phyloP scores from a whole-genome alignment of 257 asterid species.

The Rauvolfia tetraphylla region DNA sequence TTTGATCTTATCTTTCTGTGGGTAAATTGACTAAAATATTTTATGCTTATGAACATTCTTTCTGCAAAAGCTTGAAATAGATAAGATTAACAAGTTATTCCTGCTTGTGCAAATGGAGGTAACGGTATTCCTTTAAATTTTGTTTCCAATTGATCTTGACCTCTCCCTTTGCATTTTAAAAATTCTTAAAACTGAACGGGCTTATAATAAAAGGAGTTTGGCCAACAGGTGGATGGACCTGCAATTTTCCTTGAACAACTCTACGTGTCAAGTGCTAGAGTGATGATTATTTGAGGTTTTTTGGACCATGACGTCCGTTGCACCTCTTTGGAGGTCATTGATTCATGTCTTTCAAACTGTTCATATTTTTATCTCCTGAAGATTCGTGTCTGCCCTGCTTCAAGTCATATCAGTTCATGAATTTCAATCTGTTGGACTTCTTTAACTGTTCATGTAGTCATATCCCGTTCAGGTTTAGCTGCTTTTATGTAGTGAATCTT shows the following conservation, averaged over 20 bases:
- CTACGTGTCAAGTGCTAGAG: neutral
- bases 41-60: neutral
- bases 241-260: neutral
- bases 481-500: too few relatives aligned
- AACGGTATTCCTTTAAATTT: neutral
- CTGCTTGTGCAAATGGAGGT: neutral
- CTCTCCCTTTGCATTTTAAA: neutral
- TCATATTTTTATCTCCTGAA: neutral
- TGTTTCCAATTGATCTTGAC: neutral
- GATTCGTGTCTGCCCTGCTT: neutral
- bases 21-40: neutral
- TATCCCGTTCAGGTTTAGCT: neutral
- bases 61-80: neutral
- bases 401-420: neutral
- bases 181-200: too few relatives aligned
- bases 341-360: neutral
- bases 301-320: neutral
- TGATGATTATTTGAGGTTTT: neutral
- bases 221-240: neutral
- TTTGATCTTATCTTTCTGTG: neutral
- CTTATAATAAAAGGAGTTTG: neutral
- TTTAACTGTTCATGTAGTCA: neutral
- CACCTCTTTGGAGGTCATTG: neutral
- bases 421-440: neutral
- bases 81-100: neutral